These are phyloP conservation scores for Geotrichum candidum DNA, from an alignment of 1,139 yeast genomes.

Conservation along the genomic window DNA sequence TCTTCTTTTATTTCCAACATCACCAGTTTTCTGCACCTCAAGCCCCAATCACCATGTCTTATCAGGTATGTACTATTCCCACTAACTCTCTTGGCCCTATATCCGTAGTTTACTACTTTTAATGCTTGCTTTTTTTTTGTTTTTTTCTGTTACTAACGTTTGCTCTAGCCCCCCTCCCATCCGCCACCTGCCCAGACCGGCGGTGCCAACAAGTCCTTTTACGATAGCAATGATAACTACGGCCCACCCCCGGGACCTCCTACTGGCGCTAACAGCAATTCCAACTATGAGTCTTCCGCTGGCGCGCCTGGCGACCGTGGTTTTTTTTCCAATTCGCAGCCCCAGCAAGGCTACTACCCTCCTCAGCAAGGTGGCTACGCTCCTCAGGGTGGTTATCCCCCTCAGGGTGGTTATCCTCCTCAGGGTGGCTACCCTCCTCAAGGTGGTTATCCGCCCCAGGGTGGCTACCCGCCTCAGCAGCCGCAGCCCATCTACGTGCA, in stretches of 20 bases:
- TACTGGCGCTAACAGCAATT: background rate
- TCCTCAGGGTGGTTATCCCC: conserved; percentile 11
- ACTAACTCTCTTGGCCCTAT: background rate
- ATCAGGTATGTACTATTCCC: background rate
- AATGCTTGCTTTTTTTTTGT: conserved; percentile 17
- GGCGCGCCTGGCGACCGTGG: background rate
- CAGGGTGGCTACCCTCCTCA: conserved; percentile 24
- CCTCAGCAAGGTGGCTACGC: conserved; percentile 14
- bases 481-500: conserved; percentile 40
- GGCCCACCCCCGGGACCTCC: background rate
- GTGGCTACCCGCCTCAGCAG: conserved; percentile 23
- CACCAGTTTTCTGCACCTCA: background rate
- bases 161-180: conserved; percentile 54
- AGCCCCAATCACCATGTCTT: background rate
- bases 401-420: conserved; percentile 20
- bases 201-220: conserved; percentile 4
- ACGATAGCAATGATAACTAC: background rate
- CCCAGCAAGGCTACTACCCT: conserved; percentile 21
- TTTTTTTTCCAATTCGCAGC: conserved; percentile 16
- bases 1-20: conserved; percentile 22
- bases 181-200: conserved; percentile 7
- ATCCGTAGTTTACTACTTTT: background rate
- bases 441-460: conserved; percentile 15
- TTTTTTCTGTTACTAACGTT: conserved; percentile 29
- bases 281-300: background rate